Evolutionary conservation across 306 rosid genomes (phyloP), one percentile per base, ranked within the genome.

Genomic region (Vigna hirtella): DNA sequence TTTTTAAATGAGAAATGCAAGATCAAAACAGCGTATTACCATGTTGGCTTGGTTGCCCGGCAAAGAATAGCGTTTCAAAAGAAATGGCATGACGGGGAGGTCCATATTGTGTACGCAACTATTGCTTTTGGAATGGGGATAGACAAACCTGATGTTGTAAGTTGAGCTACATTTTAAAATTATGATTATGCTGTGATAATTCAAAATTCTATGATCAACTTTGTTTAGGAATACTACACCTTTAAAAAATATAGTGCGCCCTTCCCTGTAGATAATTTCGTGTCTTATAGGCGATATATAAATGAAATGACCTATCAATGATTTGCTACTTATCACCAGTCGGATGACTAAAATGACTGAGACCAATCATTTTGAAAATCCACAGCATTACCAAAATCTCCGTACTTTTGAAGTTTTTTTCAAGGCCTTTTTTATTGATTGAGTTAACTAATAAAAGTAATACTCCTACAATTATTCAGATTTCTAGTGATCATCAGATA

Each of bases 51-150:
- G 83, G 89, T 87, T 55, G 89, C 89, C 69, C 88, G 88, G 38
- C 98, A 91, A 72, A 91, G 98, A 88, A 93, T 92, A 81, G 53
- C 90, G 34, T 96, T 89, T 48, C 98, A 95, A 81, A 93, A 83
- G 85, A 92, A 87, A 79, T 95, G 98, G 98, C 88, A 92, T 47
- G 84, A 80, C 6, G 98, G 98, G 69, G 93, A 92, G 84, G 88
- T 91, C 73, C 96, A 91, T 57, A 76, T 95, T 42, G 98, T 93
- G 53, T 95, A 97, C 49, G 97, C 98, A 51, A 92, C 98, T 69
- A 95, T 95, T 86, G 98, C 98, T 83, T 95, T 95, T 85, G 98
- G 98, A 66, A 95, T 95, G 98, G 98, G 98, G 79, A 95, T 95
- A 85, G 98, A 92, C 92, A 95, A 95, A 74, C 81, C 97, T 47